Base-by-base conservation (phyloP, 192 early-diverging fungal genomes). In the Umbelopsis vinacea region DNA sequence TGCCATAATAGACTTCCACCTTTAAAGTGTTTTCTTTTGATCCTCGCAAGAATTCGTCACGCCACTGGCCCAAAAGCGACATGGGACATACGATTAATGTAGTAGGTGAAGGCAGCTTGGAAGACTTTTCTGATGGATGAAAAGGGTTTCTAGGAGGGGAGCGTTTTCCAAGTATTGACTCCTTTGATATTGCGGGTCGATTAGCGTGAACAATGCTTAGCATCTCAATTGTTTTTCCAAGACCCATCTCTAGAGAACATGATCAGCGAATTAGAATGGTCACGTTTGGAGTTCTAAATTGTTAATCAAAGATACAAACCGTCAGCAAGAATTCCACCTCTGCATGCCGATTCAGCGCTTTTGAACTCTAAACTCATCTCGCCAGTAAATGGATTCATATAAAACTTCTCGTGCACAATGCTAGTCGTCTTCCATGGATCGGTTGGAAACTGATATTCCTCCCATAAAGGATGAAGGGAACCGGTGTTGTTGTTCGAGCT, bases 161-260 rank as follows among this genome's bases (percentile, higher is more conserved):
- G 2, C 68, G 73, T 46, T 67, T 43, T 24, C 68, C 48, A 46
- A 71, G 67, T 12, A 67, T 45, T 57, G 77, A 63, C n/a, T 70
- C 70, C 29, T 68, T 38, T 22, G 47, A 47, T 35, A 73, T 54
- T 6, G n/a, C 14, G 52, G 67, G 29, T 33, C 73, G 22, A 52
- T 86, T 85, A 12, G 81, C 43, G 67, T 86, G 87, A 10, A 88
- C 81, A 19, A 88, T 74, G 53, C 83, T 85, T 11, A 88, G 73
- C 45, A 85, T 86, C 48, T 88, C 87, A 24, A 88, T 88, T 22
- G 87, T 88, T 73, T 88, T 88, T 2, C 87, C 87, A 6, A 88
- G 53, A 1, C 87, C 87, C 87, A 88, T 88, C 57, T 82, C 81
- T 79, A 23, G 17, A 0, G 10, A 4, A 33, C 37, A 67, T 10